Percentiles rank a stretch among this genome's conserved stretches.
Conservation (phyloP, 2,329 filamentous ascomycete species). For the Ophioceras dolichostomum region DNA sequence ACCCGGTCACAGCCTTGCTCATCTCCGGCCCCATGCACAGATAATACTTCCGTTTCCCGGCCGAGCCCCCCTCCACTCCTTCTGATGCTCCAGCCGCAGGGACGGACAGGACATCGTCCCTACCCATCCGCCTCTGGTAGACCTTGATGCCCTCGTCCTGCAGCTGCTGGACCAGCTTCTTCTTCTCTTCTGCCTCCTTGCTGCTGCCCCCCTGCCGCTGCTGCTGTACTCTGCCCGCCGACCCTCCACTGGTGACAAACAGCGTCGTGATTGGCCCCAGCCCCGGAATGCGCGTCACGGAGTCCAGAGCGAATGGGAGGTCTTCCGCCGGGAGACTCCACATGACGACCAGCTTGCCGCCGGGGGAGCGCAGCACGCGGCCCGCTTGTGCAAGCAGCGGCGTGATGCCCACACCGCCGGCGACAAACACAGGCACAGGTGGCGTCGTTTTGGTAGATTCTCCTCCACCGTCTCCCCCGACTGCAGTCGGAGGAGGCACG, state of each 20-base stretch:
- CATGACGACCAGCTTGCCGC: slow-evolving; percentile 38
- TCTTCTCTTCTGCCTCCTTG: slow-evolving; percentile 16
- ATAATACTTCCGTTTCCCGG: slow-evolving; percentile 34
- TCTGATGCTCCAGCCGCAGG: too few species aligned
- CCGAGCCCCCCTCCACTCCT: too few species aligned
- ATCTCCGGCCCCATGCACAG: slow-evolving; percentile 32
- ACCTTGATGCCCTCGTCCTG: slow-evolving; percentile 21
- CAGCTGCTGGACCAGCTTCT: slow-evolving; percentile 19
- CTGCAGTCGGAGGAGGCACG: neutral
- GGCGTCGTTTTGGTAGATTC: slow-evolving; percentile 15
- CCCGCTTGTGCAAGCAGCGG: slow-evolving; percentile 60
- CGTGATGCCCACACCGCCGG: slow-evolving; percentile 74
- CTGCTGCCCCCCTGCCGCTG: too few species aligned
- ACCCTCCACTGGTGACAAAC: slow-evolving; percentile 55
- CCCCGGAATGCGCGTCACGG: slow-evolving; percentile 36
- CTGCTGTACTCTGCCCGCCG: slow-evolving; percentile 9
- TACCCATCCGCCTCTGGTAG: slow-evolving; percentile 23
- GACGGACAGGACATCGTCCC: slow-evolving; percentile 28
- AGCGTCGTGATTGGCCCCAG: slow-evolving; percentile 42
- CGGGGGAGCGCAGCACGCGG: slow-evolving; percentile 23
- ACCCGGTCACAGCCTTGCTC: slow-evolving; percentile 28
- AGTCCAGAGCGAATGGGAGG: slow-evolving; percentile 46
- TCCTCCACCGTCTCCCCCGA: neutral
- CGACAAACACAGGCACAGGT: slow-evolving; percentile 46
- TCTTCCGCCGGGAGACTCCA: slow-evolving; percentile 58